phyloP scores from a whole-genome alignment of 73 alveolate species.

The Effrenium voratum region DNA sequence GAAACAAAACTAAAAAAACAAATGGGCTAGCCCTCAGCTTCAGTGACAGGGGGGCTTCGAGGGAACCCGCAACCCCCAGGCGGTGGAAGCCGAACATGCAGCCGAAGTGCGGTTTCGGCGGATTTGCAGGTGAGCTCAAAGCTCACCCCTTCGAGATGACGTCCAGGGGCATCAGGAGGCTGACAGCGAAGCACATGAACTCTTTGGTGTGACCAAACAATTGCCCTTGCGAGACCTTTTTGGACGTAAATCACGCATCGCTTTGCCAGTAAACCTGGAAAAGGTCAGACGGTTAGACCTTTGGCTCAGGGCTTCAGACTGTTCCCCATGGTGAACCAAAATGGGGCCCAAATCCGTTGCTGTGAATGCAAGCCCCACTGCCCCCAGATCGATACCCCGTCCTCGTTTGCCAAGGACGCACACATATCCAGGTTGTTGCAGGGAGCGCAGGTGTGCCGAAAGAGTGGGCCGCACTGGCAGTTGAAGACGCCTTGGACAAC shows the following conservation, averaged over 20 bases:
- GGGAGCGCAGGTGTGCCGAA: conserved; percentile 22
- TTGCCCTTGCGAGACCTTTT: background rate
- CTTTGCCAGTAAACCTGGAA: too few species aligned
- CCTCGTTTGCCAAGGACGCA: conserved; percentile 19
- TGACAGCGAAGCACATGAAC: background rate
- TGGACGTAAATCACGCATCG: too few species aligned
- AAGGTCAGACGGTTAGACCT: too few species aligned
- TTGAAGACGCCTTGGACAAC: conserved; percentile 9
- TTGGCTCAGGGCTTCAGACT: too few species aligned
- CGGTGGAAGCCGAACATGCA: too few species aligned
- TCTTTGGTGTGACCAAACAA: background rate
- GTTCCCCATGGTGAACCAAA: background rate
- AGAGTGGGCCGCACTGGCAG: conserved; percentile 16
- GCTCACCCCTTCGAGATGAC: background rate
- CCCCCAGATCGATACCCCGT: background rate
- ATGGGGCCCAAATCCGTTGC: background rate
- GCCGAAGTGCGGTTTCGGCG: conserved; percentile 5
- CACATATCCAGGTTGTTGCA: background rate
- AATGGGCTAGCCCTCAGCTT: too few species aligned
- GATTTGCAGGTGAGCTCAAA: background rate
- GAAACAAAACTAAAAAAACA: too few species aligned
- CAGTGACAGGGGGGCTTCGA: too few species aligned
- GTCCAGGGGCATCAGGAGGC: conserved; percentile 16
- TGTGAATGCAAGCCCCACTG: background rate
- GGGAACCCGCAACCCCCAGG: too few species aligned